These are phyloP conservation scores for Houttuynia cordata DNA, from an alignment of 164 flowering plant species.

Conservation along the genomic window DNA sequence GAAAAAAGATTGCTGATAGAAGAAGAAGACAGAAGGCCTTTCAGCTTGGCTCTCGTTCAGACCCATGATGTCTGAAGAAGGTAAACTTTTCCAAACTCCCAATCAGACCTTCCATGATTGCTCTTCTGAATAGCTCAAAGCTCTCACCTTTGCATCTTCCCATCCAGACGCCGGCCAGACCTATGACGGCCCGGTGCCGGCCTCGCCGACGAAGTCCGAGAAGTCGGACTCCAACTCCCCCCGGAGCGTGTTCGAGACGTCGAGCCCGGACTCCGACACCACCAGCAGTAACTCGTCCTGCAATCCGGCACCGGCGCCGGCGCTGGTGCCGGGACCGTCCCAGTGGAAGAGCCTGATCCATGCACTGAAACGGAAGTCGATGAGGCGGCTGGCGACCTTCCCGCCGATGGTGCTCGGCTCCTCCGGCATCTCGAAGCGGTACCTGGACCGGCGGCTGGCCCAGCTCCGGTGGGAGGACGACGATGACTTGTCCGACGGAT, in stretches of 20 bases:
- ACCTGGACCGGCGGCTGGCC: conserved; percentile 30
- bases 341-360: conserved; percentile 50
- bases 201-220: not conserved
- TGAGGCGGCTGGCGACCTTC: conserved; percentile 39
- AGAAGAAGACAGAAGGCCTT: no score
- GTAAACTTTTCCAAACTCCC: no score
- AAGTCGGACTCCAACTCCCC: not conserved
- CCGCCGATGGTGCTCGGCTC: conserved; percentile 18
- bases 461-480: conserved; percentile 31
- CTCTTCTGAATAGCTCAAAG: not conserved
- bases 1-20: no score
- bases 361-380: conserved; percentile 40
- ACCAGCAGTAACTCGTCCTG: not conserved
- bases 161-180: not conserved
- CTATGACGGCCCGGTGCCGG: not conserved
- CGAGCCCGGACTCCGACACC: not conserved
- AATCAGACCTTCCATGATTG: not conserved
- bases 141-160: not conserved
- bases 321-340: conserved; percentile 14
- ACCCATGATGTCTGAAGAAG: no score
- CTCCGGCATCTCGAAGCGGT: conserved; percentile 34
- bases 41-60: no score
- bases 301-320: conserved; percentile 1
- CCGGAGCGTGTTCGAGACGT: not conserved
- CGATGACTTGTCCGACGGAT: conserved; percentile 12